Percentiles rank a stretch among this genome's conserved stretches.
phyloP scores from a whole-genome alignment of 371 early-diverging fungal species.

The Rhizomucor pusillus region DNA sequence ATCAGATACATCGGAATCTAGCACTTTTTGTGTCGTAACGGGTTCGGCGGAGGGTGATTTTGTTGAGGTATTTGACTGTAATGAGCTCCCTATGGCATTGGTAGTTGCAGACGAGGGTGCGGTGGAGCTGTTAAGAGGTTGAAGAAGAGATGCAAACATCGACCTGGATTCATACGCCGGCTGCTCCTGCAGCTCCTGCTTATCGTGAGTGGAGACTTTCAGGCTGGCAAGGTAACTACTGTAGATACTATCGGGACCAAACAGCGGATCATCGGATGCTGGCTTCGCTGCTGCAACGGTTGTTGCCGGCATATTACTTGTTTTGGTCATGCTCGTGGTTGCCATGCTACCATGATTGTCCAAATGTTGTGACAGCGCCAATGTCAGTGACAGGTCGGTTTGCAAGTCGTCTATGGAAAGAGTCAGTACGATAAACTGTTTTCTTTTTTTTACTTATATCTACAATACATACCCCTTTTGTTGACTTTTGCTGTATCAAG shows the following conservation, averaged over 20 bases:
- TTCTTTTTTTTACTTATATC: not conserved
- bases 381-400: slow-evolving; percentile 32
- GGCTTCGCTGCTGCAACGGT: slow-evolving; percentile 6
- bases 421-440: not conserved
- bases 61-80: not conserved
- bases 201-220: too few species aligned
- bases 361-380: slow-evolving; percentile 38
- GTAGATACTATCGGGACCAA: slow-evolving; percentile 36
- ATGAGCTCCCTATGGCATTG: too few species aligned
- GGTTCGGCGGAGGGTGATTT: slow-evolving; percentile 3
- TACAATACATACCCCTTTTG: not conserved
- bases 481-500: slow-evolving; percentile 17
- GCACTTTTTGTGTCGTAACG: slow-evolving; percentile 22
- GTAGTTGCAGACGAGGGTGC: too few species aligned
- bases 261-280: slow-evolving; percentile 6
- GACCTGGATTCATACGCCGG: slow-evolving; percentile 2
- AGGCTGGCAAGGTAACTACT: slow-evolving; percentile 23
- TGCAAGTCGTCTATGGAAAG: slow-evolving; percentile 18
- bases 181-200: not conserved
- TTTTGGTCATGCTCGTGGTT: slow-evolving; percentile 4
- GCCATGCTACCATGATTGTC: slow-evolving; percentile 6
- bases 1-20: slow-evolving; percentile 47
- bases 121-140: slow-evolving; percentile 1
- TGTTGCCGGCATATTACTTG: slow-evolving; percentile 6
- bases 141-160: slow-evolving; percentile 33